A percentile compares a stretch with the other conserved stretches of the same genome.
Evolutionary conservation across 2,329 filamentous ascomycete species (phyloP).

Genomic region (Aspergillus sp.): DNA sequence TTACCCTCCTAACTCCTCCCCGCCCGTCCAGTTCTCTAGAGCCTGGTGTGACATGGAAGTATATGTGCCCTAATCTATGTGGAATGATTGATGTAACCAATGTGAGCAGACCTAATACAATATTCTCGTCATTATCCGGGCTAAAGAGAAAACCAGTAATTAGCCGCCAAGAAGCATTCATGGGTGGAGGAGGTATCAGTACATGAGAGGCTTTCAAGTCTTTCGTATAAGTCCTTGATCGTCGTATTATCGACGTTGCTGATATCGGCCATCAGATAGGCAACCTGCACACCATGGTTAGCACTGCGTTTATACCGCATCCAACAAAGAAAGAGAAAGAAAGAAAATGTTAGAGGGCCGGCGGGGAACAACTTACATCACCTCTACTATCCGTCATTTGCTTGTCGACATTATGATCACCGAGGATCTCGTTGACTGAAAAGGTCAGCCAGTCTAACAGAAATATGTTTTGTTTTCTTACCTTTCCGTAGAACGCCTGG

Average conservation of each 20-base stretch:
- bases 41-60: not conserved
- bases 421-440: slow-evolving; percentile 87
- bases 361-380: slow-evolving; percentile 59
- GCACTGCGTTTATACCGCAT: not conserved
- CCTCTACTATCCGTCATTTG: slow-evolving; percentile 96
- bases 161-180: slow-evolving; percentile 1
- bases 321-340: too few relatives aligned
- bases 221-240: slow-evolving; percentile 82
- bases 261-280: slow-evolving; percentile 97
- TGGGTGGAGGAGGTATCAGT: slow-evolving; percentile 40
- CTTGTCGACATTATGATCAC: slow-evolving; percentile 97
- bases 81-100: slow-evolving; percentile 2
- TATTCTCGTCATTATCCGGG: slow-evolving; percentile 48
- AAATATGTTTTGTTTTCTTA: slow-evolving; percentile 32
- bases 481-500: slow-evolving; percentile 88
- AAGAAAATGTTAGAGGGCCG: too few relatives aligned
- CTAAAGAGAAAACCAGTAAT: slow-evolving; percentile 23
- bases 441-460: slow-evolving; percentile 15
- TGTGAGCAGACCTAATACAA: slow-evolving; percentile 35
- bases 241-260: slow-evolving; percentile 78
- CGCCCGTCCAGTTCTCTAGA: not conserved
- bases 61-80: slow-evolving; percentile 11
- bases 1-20: not conserved
- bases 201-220: slow-evolving; percentile 78
- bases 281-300: slow-evolving; percentile 54